Base-by-base conservation (phyloP, 208 protist species). In the Leishmania lainsoni region DNA sequence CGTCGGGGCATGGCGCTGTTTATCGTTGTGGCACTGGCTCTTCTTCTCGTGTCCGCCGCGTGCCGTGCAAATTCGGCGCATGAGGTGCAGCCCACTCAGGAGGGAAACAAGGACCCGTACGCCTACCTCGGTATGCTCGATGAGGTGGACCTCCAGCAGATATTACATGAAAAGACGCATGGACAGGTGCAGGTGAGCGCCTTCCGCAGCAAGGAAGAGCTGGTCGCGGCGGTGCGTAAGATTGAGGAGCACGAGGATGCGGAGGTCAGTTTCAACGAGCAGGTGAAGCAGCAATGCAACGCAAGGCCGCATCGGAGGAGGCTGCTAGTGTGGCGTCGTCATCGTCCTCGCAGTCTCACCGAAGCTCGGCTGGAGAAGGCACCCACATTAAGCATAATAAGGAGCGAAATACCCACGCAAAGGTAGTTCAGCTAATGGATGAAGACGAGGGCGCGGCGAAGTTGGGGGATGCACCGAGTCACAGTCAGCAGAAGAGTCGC, bases 41-140 rank as follows among this genome's bases (percentile, higher is more conserved):
- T 77, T 39, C 48, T 72, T 32, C 0, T 79, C 59, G 61, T 71
- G 5, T 29, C 16, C 35, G 48, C 29, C 5, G 63, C 61, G 74
- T 16, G 39, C 5, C 22, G n/a, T 51, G 76, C 61, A 29, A 29
- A 17, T 32, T 52, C 32, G 63, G 59, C 76, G 63, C 58, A 29
- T 45, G 45, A 70, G 29, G 61, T 39, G n/a, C 61, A 48, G 61
- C 45, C 32, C n/a, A 58, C 78, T 45, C 42, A 26, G 6, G 83
- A 68, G 2, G 26, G 35, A 5, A 68, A 49, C 5, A 49, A 63
- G 32, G 84, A 89, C 79, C 81, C 76, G 14, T 91, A 88, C 86
- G 80, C 85, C 3, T 83, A 93, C 75, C 86, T 93, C 26, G 65
- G 83, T 58, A 86, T 91, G 84, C 88, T 93, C 16, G 72, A 81